Evolutionary conservation across 2,329 filamentous ascomycete genomes (phyloP), one percentile per base, ranked within the genome.

Genomic region (Colletotrichum tropicale): DNA sequence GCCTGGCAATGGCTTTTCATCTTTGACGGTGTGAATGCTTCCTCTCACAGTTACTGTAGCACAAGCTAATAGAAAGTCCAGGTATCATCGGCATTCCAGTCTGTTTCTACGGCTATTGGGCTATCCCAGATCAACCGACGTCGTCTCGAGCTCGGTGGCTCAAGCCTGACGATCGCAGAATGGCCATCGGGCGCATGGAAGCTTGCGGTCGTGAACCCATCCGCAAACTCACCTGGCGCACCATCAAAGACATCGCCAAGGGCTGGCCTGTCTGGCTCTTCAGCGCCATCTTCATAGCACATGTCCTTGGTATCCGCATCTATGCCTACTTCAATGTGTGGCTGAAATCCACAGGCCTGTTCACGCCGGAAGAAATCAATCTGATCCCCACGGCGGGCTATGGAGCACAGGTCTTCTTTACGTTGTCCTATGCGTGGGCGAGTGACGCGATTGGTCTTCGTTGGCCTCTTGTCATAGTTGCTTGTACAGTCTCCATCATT

Each of bases 401-500:
- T 26, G 82, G 78, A 6, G 77, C 83, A 7, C 82, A 83, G 34
- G 78, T 91, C 2, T 83, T 91, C 6, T 87, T 86, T 9, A 92
- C 90, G 0, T 83, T 92, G 1, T 81, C 84, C 21, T 91, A 87
- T 77, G 91, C 85, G 18, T 92, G 86, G 89, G 86, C 83, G 21
- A 91, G 85, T 13, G 91, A 88, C 81, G 86, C 84, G 7, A 81
- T 88, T 67, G 89, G 89, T 34, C 83, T 82, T 28, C 83, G 90
- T 13, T 91, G 89, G 89, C 91, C 90, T 2, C 84, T 90, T 1
- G 87, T 90, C 56, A 80, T 91, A 9, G 86, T 89, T 64, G 88
- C 87, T 2, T 89, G 86, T 1, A 81, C 85, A 9, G 61, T 85
- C 8, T 80, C 84, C 15, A 74, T 86, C 9, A 72, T 81, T 3